Evolutionary conservation across 352 stramenopile genomes (phyloP), one percentile per base, ranked within the genome.

Genomic region (Phytophthora macrochlamydospora): DNA sequence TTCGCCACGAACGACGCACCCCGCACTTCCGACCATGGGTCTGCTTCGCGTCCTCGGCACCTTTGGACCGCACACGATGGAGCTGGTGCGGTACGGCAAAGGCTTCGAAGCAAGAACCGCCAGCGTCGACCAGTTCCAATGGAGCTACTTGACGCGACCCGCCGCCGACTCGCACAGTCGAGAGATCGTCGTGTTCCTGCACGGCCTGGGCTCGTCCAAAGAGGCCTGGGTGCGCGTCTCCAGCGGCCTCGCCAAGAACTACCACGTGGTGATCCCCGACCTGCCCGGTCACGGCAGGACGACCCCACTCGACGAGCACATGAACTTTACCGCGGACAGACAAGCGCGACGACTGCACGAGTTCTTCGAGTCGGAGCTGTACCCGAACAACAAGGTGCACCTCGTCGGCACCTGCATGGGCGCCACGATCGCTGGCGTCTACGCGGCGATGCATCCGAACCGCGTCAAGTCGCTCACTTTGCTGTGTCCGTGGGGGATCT

Each of bases 371-470:
- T 73, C 64, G 12, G 72, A 78, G 12, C 61, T 91, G 31, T 70
- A 73, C 12, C 59, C 69, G 24, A 74, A 82, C 59, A 79, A 75
- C 48, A 89, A 84, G 56, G 68, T 93, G 40, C 85, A 93, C 30
- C 52, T 93, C 2, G 62, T 91, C 6, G 85, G 85, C 5, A 87
- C 77, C 35, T 90, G 78, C 43, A 93, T 93, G 78, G 82, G 84
- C 58, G 84, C 80, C 14, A 85, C 87, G 62, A 76, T 93, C 63
- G 77, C 79, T 3, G 84, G 84, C 14, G 68, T 88, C 4, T 93
- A 89, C 63, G 76, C 84, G 37, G 78, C 80, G 30, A 85, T 81
- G 71, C 78, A 90, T 46, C 75, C 84, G 2, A 75, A 83, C 2
- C 76, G 71, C 8, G 76, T 91, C 32, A 73, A 71, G 14, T 90